Percentiles rank a stretch among this genome's conserved stretches.
phyloP scores from a whole-genome alignment of 176 grass and related monocot species.

The Bonia amplexicaulis region DNA sequence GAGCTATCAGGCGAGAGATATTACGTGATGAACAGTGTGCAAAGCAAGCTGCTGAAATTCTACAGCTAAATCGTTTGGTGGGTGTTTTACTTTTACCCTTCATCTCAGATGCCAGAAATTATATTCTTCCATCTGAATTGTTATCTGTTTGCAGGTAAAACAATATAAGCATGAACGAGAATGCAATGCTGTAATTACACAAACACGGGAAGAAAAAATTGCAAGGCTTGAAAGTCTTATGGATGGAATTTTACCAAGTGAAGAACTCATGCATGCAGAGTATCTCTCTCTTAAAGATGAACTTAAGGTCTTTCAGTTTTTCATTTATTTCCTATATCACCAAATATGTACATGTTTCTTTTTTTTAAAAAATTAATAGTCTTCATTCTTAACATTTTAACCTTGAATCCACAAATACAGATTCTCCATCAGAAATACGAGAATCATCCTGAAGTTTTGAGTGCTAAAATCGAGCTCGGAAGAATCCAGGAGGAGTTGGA shows the following conservation, averaged over 20 bases:
- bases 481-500: conserved; percentile 52
- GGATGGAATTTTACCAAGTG: conserved; percentile 58
- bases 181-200: conserved; percentile 61
- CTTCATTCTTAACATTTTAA: neutral
- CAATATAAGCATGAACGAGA: conserved; percentile 68
- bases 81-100: neutral
- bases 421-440: conserved; percentile 52
- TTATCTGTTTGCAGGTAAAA: conserved; percentile 38
- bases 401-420: conserved; percentile 21
- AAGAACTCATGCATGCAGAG: conserved; percentile 56
- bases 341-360: neutral
- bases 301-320: conserved; percentile 34
- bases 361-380: neutral
- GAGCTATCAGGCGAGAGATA: conserved; percentile 60
- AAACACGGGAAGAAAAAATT: conserved; percentile 59
- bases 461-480: conserved; percentile 45
- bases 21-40: conserved; percentile 47
- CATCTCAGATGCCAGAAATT: neutral
- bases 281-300: conserved; percentile 51
- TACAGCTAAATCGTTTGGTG: conserved; percentile 60
- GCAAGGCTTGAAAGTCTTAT: conserved; percentile 61
- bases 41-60: conserved; percentile 60
- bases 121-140: conserved; percentile 8
- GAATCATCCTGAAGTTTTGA: conserved; percentile 53
- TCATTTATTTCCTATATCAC: neutral